These are phyloP conservation scores for Fragilaria crotonensis DNA, from an alignment of 108 stramenopile genomes.

Conservation along the genomic window DNA sequence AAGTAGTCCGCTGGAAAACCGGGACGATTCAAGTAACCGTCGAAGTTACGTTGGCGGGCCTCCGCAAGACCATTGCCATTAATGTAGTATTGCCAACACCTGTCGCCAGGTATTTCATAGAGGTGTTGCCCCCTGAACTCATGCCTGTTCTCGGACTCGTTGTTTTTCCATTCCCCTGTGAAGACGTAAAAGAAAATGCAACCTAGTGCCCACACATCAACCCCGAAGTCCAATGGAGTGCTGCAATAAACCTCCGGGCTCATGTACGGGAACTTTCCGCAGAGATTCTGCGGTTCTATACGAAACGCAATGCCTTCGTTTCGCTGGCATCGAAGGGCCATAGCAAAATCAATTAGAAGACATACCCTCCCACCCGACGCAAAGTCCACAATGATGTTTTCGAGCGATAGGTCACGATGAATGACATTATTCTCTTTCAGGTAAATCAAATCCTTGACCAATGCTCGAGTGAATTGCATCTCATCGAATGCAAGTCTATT, in stretches of 20 bases:
- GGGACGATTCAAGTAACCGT: neutral
- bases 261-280: slow-evolving; percentile 83
- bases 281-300: slow-evolving; percentile 43
- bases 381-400: slow-evolving; percentile 54
- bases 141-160: too few relatives aligned
- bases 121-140: too few relatives aligned
- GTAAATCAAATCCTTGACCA: neutral
- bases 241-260: slow-evolving; percentile 26
- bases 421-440: neutral
- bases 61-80: neutral
- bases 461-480: neutral
- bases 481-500: neutral
- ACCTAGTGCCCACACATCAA: slow-evolving; percentile 86
- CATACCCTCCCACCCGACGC: slow-evolving; percentile 23
- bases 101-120: slow-evolving; percentile 23
- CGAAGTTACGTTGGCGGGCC: neutral
- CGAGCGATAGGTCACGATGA: slow-evolving; percentile 68
- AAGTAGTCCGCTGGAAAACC: too few relatives aligned
- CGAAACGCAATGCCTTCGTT: slow-evolving; percentile 23
- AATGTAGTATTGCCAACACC: neutral
- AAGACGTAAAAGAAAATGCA: slow-evolving; percentile 83
- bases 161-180: slow-evolving; percentile 76
- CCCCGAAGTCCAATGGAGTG: slow-evolving; percentile 51
- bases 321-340: slow-evolving; percentile 47
- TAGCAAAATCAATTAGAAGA: slow-evolving; percentile 69